These are phyloP conservation scores for Sporobolomyces phaffii DNA, from an alignment of 768 basidiomycete genomes.

Conservation along the genomic window DNA sequence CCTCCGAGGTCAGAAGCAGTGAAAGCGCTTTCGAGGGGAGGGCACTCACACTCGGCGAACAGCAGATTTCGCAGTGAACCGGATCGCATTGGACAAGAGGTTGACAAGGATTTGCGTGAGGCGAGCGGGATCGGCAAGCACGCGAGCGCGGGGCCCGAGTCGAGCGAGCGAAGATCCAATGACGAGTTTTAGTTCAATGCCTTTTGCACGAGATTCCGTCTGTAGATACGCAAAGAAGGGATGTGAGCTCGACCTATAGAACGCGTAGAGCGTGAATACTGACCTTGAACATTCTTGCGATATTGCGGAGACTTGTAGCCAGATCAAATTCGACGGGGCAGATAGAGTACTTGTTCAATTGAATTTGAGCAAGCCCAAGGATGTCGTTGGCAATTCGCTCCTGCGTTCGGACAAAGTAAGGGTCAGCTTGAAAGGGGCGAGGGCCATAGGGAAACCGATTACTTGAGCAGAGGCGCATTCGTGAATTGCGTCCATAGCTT, in stretches of 20 bases:
- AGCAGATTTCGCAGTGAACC: conserved; percentile 43
- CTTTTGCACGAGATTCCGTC: conserved; percentile 44
- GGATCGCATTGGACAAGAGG: conserved; percentile 46
- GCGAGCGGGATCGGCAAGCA: conserved; percentile 37
- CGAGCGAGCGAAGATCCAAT: conserved; percentile 45
- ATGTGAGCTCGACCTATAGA: too few species aligned
- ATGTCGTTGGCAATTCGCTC: conserved; percentile 46
- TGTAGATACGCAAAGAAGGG: not conserved
- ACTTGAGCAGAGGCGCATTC: conserved; percentile 27
- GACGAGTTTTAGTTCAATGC: conserved; percentile 44
- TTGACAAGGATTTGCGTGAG: conserved; percentile 46
- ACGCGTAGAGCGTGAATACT: too few species aligned
- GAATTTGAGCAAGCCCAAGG: conserved; percentile 43
- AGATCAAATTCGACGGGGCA: conserved; percentile 45
- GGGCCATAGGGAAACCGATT: not conserved
- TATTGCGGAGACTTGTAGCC: conserved; percentile 43
- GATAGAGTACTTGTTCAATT: conserved; percentile 45
- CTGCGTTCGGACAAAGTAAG: conserved; percentile 16
- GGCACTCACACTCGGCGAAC: conserved; percentile 11
- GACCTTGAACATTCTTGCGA: conserved; percentile 44
- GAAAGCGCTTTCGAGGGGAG: not conserved
- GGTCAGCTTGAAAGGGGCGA: too few species aligned
- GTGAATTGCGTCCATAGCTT: conserved; percentile 29
- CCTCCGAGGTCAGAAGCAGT: too few species aligned
- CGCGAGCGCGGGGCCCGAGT: conserved; percentile 25